Percentiles rank a stretch among this genome's conserved stretches.
Evolutionary conservation across 345 rosid genomes (phyloP).

Genomic region (thale cress (Arabidopsis thaliana)): DNA sequence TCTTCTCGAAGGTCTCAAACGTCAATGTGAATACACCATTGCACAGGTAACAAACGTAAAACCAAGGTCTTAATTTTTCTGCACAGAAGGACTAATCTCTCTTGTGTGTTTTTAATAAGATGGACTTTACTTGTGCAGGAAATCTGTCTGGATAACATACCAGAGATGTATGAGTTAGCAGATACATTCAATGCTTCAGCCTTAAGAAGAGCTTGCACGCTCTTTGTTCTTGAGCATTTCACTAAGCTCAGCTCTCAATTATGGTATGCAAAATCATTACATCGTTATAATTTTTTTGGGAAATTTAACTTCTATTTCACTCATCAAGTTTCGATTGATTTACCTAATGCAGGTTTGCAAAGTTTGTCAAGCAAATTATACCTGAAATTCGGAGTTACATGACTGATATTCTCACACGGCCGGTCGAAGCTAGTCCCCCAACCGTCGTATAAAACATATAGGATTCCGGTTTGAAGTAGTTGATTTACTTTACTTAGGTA

Average conservation of each 20-base stretch:
- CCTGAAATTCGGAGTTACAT: conserved; percentile 63
- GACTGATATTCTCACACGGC: conserved; percentile 48
- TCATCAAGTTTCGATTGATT: background rate
- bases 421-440: conserved; percentile 41
- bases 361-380: conserved; percentile 50
- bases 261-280: conserved; percentile 51
- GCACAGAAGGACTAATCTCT: background rate
- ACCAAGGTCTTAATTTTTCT: background rate
- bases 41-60: conserved; percentile 56
- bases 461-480: background rate
- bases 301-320: background rate
- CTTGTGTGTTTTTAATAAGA: background rate
- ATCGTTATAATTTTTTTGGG: background rate
- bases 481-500: background rate
- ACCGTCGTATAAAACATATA: conserved; percentile 36
- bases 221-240: conserved; percentile 62
- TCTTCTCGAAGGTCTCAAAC: conserved; percentile 73
- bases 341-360: conserved; percentile 53
- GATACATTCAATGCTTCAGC: conserved; percentile 65
- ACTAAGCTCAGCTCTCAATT: conserved; percentile 58
- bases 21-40: conserved; percentile 69
- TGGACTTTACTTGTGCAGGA: conserved; percentile 48
- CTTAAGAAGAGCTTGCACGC: conserved; percentile 67
- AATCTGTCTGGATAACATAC: conserved; percentile 61
- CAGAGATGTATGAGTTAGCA: conserved; percentile 67